Percentiles rank a stretch among this genome's conserved stretches.
These are phyloP conservation scores for Funneliformis geosporum DNA, from an alignment of 192 early-diverging fungal genomes.

Conservation along the genomic window DNA sequence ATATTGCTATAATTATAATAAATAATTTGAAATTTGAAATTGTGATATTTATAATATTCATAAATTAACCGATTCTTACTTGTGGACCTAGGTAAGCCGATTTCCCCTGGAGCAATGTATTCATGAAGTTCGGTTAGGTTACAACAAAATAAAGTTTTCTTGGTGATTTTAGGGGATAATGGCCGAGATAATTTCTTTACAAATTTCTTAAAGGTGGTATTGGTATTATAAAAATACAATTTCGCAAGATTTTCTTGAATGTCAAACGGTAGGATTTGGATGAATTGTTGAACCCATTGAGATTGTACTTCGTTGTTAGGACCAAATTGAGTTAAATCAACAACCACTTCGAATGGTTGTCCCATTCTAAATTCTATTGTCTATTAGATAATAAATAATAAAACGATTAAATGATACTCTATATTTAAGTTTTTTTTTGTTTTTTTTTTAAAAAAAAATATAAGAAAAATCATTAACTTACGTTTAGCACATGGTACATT, in stretches of 20 bases:
- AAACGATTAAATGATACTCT: background rate
- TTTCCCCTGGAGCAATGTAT: constrained; percentile 70
- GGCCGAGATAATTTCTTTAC: constrained; percentile 56
- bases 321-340: constrained; percentile 82
- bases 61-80: constrained; percentile 29
- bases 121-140: constrained; percentile 71
- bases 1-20: constrained; percentile 41
- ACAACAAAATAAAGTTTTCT: constrained; percentile 70
- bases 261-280: constrained; percentile 69
- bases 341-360: constrained; percentile 75
- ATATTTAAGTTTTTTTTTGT: background rate
- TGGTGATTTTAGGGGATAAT: constrained; percentile 55
- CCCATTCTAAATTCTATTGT: constrained; percentile 65
- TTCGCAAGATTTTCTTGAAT: constrained; percentile 63
- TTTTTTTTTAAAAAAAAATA: background rate
- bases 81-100: constrained; percentile 75
- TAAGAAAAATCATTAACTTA: constrained; percentile 39
- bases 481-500: constrained; percentile 71
- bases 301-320: constrained; percentile 76
- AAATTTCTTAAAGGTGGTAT: constrained; percentile 74
- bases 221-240: constrained; percentile 84
- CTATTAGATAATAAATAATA: constrained; percentile 20
- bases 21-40: background rate
- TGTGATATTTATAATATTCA: background rate
- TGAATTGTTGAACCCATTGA: constrained; percentile 76